Evolutionary conservation across 2,329 filamentous ascomycete genomes (phyloP), one percentile per base, ranked within the genome.

Genomic region (Myriosclerotinia duriaeana): DNA sequence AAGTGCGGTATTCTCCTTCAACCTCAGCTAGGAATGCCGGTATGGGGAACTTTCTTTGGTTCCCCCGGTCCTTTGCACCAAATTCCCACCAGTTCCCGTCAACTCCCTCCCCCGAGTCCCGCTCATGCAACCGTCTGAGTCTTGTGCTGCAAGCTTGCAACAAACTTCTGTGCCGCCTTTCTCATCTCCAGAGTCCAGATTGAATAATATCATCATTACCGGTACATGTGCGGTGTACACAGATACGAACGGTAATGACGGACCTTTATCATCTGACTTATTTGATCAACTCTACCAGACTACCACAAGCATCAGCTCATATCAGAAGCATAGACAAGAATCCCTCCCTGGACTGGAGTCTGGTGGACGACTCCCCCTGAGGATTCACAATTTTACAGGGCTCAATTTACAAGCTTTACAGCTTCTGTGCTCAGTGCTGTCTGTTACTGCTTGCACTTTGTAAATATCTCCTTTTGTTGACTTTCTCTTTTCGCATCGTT

Each of bases 271-370:
- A 48, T 60, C 40, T n/a, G 53, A 59, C 30, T 34, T 34, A 26
- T 34, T 60, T 26, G 17, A 46, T 5, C 40, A 59, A 46, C 26
- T 26, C 26, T 26, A 26, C 26, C 26, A 26, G 26, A 26, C 26
- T 26, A 26, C 26, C 26, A 26, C 26, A 26, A 26, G 26, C 42
- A 59, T 34, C 42, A 36, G 20, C 55, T n/a, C 55, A 46, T n/a
- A 48, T 59, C 42, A 36, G 12, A 34, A 59, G 42, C 56, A 59
- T 26, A 36, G 56, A 59, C 26, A 59, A 59, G 42, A 48, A 15
- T 20, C 9, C 34, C 7, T 14, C 12, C 56, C 30, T 48, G 30
- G 42, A 34, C 22, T n/a, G 12, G n/a, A 44, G 26, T 30, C 9
- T 30, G 17, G 7, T 17, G 55, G 42, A 59, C 22, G 17, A 36